These are phyloP conservation scores for Aureobasidium sp. DNA, from an alignment of 2,329 filamentous ascomycete species.

Conservation along the genomic window DNA sequence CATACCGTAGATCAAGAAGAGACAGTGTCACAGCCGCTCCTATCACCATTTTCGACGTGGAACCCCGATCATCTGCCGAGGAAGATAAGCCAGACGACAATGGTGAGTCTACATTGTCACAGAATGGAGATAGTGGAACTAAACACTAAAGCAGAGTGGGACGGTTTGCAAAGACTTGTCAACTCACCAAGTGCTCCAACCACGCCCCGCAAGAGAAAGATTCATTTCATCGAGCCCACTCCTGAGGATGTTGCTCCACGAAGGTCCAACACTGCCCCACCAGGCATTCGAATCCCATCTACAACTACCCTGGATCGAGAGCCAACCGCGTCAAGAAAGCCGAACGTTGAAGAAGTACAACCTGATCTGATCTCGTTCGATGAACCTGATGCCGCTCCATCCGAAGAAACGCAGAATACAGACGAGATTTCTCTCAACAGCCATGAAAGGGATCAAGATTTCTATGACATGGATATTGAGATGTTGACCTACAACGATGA, in stretches of 20 bases:
- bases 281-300: background rate
- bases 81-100: background rate
- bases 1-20: background rate
- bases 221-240: conserved; percentile 18
- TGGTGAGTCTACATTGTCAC: background rate
- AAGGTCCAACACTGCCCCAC: conserved; percentile 11
- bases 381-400: background rate
- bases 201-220: conserved; percentile 16
- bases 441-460: background rate
- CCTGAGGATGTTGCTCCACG: conserved; percentile 2
- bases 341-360: background rate
- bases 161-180: background rate
- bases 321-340: no score
- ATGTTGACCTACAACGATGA: background rate
- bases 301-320: background rate
- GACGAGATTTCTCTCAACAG: background rate
- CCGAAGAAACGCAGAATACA: background rate
- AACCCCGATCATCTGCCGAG: background rate
- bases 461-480: conserved; percentile 1
- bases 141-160: background rate
- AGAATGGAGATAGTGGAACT: background rate
- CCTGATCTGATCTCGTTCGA: conserved; percentile 4
- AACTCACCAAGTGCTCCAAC: conserved; percentile 7
- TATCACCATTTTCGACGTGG: background rate
- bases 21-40: background rate